Conservation (phyloP, 2,329 filamentous ascomycete genomes). For the Decorospora gaudefroyi region DNA sequence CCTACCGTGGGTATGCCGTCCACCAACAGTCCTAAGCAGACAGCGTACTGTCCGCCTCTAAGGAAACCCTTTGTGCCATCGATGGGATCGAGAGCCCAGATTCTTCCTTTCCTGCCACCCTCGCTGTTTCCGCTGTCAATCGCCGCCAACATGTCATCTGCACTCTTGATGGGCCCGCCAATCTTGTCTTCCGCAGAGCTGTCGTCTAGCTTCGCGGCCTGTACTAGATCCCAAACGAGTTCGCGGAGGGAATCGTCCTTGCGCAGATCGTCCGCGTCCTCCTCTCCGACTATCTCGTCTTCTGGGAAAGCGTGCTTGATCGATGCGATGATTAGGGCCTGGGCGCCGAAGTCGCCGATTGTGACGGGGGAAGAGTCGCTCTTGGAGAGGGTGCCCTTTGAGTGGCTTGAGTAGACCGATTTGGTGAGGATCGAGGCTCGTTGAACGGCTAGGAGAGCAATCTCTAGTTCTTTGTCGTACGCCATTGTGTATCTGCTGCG, state of each 20-base stretch:
- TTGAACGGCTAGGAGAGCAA: constrained; percentile 88
- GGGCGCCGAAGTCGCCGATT: constrained; percentile 96
- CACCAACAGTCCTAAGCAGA: constrained; percentile 88
- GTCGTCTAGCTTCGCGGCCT: constrained; percentile 70
- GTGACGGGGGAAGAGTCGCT: constrained; percentile 96
- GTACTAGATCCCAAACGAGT: constrained; percentile 84
- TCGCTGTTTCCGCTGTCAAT: constrained; percentile 66
- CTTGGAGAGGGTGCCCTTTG: constrained; percentile 93
- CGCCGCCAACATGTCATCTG: constrained; percentile 65
- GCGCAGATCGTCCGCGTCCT: constrained; percentile 82
- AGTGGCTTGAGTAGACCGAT: constrained; percentile 80
- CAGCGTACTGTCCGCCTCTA: constrained; percentile 93
- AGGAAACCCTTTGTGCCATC: constrained; percentile 98
- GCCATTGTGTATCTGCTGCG: constrained; percentile 42
- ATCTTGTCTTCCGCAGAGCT: constrained; percentile 66
- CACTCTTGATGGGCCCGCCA: constrained; percentile 68
- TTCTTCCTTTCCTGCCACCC: constrained; percentile 74
- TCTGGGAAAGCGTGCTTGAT: constrained; percentile 86
- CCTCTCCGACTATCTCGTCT: constrained; percentile 92
- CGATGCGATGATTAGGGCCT: constrained; percentile 91
- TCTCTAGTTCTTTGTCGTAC: constrained; percentile 77
- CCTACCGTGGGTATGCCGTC: constrained; percentile 94
- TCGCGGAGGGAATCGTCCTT: constrained; percentile 70
- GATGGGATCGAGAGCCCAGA: constrained; percentile 97
- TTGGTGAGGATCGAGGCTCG: constrained; percentile 77